A percentile compares a stretch with the other conserved stretches of the same genome.
These are phyloP conservation scores for Phytophthora meadii DNA, from an alignment of 352 stramenopile species.

Conservation along the genomic window DNA sequence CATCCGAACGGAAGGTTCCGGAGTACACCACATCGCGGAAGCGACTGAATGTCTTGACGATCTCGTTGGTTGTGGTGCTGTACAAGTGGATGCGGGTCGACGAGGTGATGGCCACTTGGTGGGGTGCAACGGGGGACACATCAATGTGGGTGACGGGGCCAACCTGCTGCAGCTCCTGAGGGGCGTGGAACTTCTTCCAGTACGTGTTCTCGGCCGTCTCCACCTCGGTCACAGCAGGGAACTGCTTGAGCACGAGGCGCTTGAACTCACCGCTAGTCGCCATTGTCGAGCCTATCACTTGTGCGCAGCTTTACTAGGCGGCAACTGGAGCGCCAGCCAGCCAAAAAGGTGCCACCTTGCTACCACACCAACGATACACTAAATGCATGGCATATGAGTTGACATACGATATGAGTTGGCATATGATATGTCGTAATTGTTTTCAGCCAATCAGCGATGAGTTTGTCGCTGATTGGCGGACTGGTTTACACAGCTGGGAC, in stretches of 20 bases:
- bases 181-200: constrained; percentile 90
- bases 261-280: constrained; percentile 85
- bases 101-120: constrained; percentile 88
- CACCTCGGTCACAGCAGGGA: constrained; percentile 77
- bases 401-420: too few species aligned
- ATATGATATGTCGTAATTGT: too few species aligned
- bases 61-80: constrained; percentile 82
- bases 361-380: constrained; percentile 5
- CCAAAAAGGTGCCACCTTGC: constrained; percentile 2
- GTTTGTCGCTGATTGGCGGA: too few species aligned
- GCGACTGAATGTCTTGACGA: constrained; percentile 90
- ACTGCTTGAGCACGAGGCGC: constrained; percentile 89
- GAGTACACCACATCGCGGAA: constrained; percentile 91
- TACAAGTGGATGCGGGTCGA: constrained; percentile 90
- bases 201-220: constrained; percentile 85
- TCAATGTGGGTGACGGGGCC: constrained; percentile 87
- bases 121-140: constrained; percentile 75
- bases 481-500: too few species aligned
- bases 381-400: too few species aligned
- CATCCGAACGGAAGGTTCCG: constrained; percentile 87
- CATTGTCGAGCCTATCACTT: constrained; percentile 35
- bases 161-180: constrained; percentile 86
- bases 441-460: too few species aligned
- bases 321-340: constrained; percentile 33
- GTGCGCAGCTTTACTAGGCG: constrained; percentile 1